These are phyloP conservation scores for Phaeosphaeria sp. DNA, from an alignment of 2,329 filamentous ascomycete genomes.

Conservation along the genomic window DNA sequence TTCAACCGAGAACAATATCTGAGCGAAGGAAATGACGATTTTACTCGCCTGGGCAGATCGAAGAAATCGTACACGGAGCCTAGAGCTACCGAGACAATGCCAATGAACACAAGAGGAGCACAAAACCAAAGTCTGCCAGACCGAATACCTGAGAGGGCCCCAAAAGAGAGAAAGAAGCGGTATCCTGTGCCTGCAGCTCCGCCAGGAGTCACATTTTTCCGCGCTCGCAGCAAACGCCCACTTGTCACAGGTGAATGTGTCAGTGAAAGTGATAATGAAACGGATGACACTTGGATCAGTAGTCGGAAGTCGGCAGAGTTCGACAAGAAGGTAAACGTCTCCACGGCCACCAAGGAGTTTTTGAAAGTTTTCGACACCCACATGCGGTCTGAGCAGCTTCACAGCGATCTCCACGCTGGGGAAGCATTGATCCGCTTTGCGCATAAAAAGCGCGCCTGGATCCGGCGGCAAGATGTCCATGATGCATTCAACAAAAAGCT, in stretches of 20 bases:
- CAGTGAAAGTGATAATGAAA: conserved; percentile 54
- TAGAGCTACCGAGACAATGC: neutral
- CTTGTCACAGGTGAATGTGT: conserved; percentile 47
- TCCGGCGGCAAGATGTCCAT: conserved; percentile 28
- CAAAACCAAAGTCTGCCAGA: conserved; percentile 20
- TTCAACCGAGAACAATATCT: neutral
- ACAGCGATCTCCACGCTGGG: conserved; percentile 39
- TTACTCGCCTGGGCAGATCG: conserved; percentile 14
- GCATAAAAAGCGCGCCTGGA: conserved; percentile 23
- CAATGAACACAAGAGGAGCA: neutral
- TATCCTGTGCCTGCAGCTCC: conserved; percentile 47
- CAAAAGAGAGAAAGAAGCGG: conserved; percentile 24
- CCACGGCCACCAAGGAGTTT: conserved; percentile 38
- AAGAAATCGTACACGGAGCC: conserved; percentile 9
- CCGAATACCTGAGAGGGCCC: conserved; percentile 21
- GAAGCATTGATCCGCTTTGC: conserved; percentile 51
- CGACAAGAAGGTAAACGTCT: conserved; percentile 10
- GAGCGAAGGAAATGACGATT: conserved; percentile 40
- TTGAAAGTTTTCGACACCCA: conserved; percentile 46
- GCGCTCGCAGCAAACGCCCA: conserved; percentile 48
- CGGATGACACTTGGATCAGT: conserved; percentile 47
- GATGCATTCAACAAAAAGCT: conserved; percentile 42
- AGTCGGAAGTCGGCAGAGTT: conserved; percentile 36
- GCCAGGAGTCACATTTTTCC: conserved; percentile 46
- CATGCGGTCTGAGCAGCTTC: conserved; percentile 45